These are phyloP conservation scores for Dryas alaskensis DNA, from an alignment of 306 rosid species.

Conservation along the genomic window DNA sequence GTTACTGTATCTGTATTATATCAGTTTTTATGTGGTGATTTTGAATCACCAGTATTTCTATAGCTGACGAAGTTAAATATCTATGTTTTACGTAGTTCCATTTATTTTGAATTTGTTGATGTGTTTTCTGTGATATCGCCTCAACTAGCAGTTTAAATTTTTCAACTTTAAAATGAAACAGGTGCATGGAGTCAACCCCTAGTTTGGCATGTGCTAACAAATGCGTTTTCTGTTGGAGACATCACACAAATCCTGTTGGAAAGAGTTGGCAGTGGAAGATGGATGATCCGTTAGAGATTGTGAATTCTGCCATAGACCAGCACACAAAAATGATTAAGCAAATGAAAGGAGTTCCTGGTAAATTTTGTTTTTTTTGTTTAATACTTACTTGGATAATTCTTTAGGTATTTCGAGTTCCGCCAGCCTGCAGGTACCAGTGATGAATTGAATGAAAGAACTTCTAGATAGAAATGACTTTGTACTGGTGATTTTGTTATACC, in stretches of 20 bases:
- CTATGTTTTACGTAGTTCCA: neutral
- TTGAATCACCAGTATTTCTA: neutral
- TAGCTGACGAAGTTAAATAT: neutral
- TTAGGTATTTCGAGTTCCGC: neutral
- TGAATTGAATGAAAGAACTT: conserved; percentile 1
- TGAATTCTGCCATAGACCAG: conserved; percentile 75
- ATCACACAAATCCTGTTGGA: conserved; percentile 97
- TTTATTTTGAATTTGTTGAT: neutral
- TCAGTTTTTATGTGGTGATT: neutral
- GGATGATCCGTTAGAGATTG: conserved; percentile 88
- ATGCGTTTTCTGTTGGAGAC: conserved; percentile 99
- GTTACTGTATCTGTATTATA: neutral
- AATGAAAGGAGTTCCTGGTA: conserved; percentile 99
- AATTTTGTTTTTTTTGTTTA: neutral
- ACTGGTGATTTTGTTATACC: neutral
- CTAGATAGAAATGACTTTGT: neutral
- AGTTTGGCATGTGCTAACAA: conserved; percentile 98
- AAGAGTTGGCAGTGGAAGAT: conserved; percentile 99
- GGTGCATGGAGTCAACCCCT: conserved; percentile 99
- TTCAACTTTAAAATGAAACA: conserved; percentile 38
- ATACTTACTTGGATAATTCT: neutral
- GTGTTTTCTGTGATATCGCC: neutral
- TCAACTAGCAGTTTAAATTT: conserved; percentile 23
- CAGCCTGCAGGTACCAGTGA: neutral
- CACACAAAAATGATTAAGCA: conserved; percentile 92